Conservation (phyloP, 345 rosid genomes). For the Populus euphratica region DNA sequence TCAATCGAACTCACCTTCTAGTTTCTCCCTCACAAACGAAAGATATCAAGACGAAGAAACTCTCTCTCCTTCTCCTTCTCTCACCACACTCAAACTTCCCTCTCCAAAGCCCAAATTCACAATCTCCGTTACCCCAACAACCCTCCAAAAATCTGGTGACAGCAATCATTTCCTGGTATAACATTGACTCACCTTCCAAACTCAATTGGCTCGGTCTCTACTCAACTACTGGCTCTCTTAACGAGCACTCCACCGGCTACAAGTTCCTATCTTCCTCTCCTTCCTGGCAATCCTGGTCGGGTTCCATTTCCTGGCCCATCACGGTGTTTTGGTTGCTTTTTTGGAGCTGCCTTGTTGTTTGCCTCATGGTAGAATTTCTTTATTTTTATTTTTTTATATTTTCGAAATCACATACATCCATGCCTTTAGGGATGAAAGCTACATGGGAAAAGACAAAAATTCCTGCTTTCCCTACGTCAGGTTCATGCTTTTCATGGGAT, state of each 20-base stretch:
- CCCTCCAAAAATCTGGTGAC: slow-evolving; percentile 59
- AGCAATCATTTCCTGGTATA: slow-evolving; percentile 62
- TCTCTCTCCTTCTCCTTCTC: slow-evolving; percentile 15
- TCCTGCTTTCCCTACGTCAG: background rate
- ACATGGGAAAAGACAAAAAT: too few relatives aligned
- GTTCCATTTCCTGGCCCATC: slow-evolving; percentile 63
- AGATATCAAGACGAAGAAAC: background rate
- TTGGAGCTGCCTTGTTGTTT: background rate
- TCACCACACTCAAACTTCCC: slow-evolving; percentile 17
- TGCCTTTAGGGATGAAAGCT: background rate
- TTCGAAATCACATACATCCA: background rate
- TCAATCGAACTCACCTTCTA: background rate
- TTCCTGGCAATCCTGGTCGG: slow-evolving; percentile 62
- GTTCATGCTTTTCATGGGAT: background rate
- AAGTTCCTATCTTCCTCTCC: slow-evolving; percentile 61
- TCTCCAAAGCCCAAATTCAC: slow-evolving; percentile 35
- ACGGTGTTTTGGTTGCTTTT: background rate
- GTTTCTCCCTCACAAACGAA: background rate
- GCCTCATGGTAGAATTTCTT: background rate
- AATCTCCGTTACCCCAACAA: slow-evolving; percentile 45
- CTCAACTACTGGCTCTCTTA: slow-evolving; percentile 70
- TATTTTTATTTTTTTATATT: too few relatives aligned
- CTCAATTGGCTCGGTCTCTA: slow-evolving; percentile 91
- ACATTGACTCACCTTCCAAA: slow-evolving; percentile 61
- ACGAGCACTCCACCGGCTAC: slow-evolving; percentile 74